Evolutionary conservation across 2,329 filamentous ascomycete genomes (phyloP).

Genomic region (Pseudopithomyces maydicus): DNA sequence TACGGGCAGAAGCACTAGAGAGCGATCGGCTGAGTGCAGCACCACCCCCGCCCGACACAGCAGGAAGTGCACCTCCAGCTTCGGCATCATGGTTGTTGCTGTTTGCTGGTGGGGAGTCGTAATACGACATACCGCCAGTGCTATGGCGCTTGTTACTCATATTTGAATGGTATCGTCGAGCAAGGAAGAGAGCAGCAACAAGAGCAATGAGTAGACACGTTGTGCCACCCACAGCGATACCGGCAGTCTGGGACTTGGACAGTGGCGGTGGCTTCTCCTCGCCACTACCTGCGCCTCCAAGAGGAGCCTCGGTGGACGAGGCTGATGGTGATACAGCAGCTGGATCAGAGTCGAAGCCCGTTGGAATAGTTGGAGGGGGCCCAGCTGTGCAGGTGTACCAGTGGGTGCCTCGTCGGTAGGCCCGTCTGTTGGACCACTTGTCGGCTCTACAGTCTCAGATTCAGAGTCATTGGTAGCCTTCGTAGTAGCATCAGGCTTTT

Average conservation of each 20-base stretch:
- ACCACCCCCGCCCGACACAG: constrained; percentile 28
- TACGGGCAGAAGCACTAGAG: background rate
- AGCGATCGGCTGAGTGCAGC: background rate
- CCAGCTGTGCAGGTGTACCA: constrained; percentile 3
- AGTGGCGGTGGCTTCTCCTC: constrained; percentile 24
- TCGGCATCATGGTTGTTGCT: constrained; percentile 17
- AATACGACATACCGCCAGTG: constrained; percentile 32
- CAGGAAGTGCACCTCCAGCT: constrained; percentile 16
- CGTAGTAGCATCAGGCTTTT: background rate
- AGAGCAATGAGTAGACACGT: constrained; percentile 40
- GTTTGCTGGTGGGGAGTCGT: constrained; percentile 33
- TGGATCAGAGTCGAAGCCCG: constrained; percentile 7
- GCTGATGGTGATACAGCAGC: constrained; percentile 7
- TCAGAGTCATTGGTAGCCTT: background rate
- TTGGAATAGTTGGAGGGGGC: constrained; percentile 4
- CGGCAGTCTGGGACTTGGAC: constrained; percentile 39
- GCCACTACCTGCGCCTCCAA: constrained; percentile 6
- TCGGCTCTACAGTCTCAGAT: constrained; percentile 3
- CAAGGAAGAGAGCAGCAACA: constrained; percentile 38
- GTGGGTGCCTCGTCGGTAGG: background rate
- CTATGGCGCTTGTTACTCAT: constrained; percentile 24
- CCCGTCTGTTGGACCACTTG: background rate
- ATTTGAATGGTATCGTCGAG: constrained; percentile 35
- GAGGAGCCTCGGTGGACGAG: constrained; percentile 16
- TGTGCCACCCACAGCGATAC: constrained; percentile 40